These are phyloP conservation scores for Xylaria palmicola DNA, from an alignment of 495 filamentous ascomycete genomes.

Conservation along the genomic window DNA sequence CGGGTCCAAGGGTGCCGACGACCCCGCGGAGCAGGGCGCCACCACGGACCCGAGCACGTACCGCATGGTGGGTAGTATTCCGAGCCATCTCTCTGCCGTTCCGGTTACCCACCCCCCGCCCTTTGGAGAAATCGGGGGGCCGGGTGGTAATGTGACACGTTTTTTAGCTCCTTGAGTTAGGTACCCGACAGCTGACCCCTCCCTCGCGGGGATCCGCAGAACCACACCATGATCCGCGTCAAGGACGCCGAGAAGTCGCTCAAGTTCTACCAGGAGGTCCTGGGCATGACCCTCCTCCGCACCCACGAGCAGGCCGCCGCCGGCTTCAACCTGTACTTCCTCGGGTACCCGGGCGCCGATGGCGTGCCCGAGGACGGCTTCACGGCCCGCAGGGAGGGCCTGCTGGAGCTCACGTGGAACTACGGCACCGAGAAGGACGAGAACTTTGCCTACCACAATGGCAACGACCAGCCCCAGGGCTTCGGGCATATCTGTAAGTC, in stretches of 20 bases:
- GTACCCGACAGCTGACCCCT: too few relatives aligned
- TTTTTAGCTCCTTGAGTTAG: too few relatives aligned
- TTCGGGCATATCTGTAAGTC: constrained; percentile 85
- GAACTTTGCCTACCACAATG: constrained; percentile 84
- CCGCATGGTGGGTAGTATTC: constrained; percentile 38
- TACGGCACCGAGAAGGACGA: constrained; percentile 92
- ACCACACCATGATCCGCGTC: constrained; percentile 93
- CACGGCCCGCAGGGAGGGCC: constrained; percentile 70
- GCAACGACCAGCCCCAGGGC: constrained; percentile 87
- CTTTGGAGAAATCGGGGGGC: too few relatives aligned
- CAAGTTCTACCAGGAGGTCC: constrained; percentile 84
- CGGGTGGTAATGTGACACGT: too few relatives aligned
- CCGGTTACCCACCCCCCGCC: too few relatives aligned
- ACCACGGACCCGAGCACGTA: constrained; percentile 43
- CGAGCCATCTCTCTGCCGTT: not conserved
- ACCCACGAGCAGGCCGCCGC: constrained; percentile 67
- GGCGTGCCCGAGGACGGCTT: constrained; percentile 48
- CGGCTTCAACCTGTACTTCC: constrained; percentile 88
- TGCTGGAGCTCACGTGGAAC: constrained; percentile 94
- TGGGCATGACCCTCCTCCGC: constrained; percentile 82
- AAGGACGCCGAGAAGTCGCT: constrained; percentile 83
- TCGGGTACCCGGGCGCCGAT: constrained; percentile 66
- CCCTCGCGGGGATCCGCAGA: constrained; percentile 56
- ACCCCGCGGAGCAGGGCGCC: constrained; percentile 34
- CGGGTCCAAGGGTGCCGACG: constrained; percentile 28